Evolutionary conservation across 306 rosid genomes (phyloP).

Genomic region (Boehmeria nivea): DNA sequence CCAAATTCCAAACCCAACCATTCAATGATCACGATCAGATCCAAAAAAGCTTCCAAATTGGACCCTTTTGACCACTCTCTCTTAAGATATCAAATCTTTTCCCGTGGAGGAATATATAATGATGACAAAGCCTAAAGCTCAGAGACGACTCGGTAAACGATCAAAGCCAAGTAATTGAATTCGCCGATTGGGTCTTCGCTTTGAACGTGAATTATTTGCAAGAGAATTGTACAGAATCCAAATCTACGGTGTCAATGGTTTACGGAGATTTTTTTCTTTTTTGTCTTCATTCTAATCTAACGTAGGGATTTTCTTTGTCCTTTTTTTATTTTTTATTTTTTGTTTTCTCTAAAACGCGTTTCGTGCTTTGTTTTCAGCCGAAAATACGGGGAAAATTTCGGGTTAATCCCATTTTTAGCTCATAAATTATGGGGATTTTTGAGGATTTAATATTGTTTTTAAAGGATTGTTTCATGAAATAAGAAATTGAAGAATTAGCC

Average conservation of each 20-base stretch:
- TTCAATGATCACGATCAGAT: constrained; percentile 18
- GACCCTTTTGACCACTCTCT: no score
- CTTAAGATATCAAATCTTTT: no score
- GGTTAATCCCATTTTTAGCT: no score
- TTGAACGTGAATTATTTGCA: no score
- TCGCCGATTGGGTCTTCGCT: not conserved
- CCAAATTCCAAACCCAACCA: constrained; percentile 11
- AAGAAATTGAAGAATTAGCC: no score
- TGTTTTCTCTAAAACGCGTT: not conserved
- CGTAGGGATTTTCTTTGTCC: no score
- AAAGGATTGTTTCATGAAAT: no score
- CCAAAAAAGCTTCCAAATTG: constrained; percentile 2
- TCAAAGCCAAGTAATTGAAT: constrained; percentile 1
- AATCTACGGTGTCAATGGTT: not conserved
- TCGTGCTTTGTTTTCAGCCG: not conserved
- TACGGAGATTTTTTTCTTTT: not conserved
- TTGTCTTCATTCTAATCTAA: no score
- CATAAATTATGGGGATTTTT: no score
- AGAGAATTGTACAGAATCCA: not conserved
- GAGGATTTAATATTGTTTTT: no score
- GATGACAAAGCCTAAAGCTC: constrained; percentile 11
- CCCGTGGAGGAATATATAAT: no score
- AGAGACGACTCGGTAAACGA: constrained; percentile 13
- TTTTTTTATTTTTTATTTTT: no score
- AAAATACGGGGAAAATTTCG: not conserved